phyloP scores from a whole-genome alignment of 116 monocot genomes.

The Posidonia oceanica region DNA sequence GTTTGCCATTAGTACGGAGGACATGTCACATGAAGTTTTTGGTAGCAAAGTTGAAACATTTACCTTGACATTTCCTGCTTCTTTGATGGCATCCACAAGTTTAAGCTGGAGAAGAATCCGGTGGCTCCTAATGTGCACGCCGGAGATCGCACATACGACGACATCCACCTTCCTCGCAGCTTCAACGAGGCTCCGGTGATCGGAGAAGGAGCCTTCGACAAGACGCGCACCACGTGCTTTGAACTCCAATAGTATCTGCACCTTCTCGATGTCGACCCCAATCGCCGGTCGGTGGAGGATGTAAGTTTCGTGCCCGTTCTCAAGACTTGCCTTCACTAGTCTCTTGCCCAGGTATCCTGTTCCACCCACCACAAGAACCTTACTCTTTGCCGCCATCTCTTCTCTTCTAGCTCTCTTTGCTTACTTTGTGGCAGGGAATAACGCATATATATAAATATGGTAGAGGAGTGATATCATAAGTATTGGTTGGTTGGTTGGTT shows the following conservation, averaged over 20 bases:
- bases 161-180: slow-evolving; percentile 17
- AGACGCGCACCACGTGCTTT: slow-evolving; percentile 11
- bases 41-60: too few species aligned
- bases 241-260: slow-evolving; percentile 6
- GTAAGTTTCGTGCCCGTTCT: slow-evolving; percentile 14
- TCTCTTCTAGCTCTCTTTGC: too few species aligned
- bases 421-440: too few species aligned
- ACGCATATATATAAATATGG: too few species aligned
- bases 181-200: slow-evolving; percentile 22
- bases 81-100: slow-evolving; percentile 44
- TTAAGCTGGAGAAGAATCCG: slow-evolving; percentile 27
- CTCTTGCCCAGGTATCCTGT: slow-evolving; percentile 21
- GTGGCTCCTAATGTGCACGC: slow-evolving; percentile 6
- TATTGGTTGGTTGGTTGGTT: too few species aligned
- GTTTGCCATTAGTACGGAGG: too few species aligned
- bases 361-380: slow-evolving; percentile 17
- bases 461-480: too few species aligned
- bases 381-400: slow-evolving; percentile 1
- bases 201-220: slow-evolving; percentile 22
- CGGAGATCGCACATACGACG: slow-evolving; percentile 18
- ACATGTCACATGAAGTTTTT: too few species aligned
- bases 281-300: slow-evolving; percentile 13
- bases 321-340: slow-evolving; percentile 20
- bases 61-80: slow-evolving; percentile 35
- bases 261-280: slow-evolving; percentile 10